Conservation (phyloP, 805 yeast species). For the Zygosaccharomyces rouxii region DNA sequence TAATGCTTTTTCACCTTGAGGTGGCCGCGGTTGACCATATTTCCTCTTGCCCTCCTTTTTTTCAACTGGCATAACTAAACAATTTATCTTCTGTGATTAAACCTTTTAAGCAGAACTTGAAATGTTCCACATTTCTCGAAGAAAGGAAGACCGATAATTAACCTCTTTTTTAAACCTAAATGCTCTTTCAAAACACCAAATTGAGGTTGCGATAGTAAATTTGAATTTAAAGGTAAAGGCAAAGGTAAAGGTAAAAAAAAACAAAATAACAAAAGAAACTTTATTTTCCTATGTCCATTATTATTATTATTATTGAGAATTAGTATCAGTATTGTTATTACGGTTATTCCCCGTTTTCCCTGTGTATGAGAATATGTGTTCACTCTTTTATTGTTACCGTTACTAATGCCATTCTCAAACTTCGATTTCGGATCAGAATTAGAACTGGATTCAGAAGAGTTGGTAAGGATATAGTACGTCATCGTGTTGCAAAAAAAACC, state of each 20-base stretch:
- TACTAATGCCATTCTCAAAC: too few species aligned
- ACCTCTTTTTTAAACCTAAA: not conserved
- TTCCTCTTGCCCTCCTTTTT: constrained; percentile 14
- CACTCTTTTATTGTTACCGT: too few species aligned
- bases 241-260: too few species aligned
- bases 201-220: not conserved
- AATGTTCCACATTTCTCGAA: not conserved
- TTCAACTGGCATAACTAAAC: not conserved
- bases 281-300: not conserved
- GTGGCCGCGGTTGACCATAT: constrained; percentile 20
- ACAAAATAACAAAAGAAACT: not conserved
- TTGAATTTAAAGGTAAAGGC: not conserved
- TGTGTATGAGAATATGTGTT: too few species aligned
- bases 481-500: not conserved
- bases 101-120: not conserved
- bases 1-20: constrained; percentile 25
- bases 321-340: too few species aligned
- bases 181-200: not conserved
- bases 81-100: not conserved
- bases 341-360: too few species aligned
- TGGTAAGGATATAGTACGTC: not conserved
- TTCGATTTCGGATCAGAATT: too few species aligned
- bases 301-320: not conserved
- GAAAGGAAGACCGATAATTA: not conserved
- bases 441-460: too few species aligned